These are phyloP conservation scores for Rosellinia necatrix DNA, from an alignment of 2,329 filamentous ascomycete species.

Conservation along the genomic window DNA sequence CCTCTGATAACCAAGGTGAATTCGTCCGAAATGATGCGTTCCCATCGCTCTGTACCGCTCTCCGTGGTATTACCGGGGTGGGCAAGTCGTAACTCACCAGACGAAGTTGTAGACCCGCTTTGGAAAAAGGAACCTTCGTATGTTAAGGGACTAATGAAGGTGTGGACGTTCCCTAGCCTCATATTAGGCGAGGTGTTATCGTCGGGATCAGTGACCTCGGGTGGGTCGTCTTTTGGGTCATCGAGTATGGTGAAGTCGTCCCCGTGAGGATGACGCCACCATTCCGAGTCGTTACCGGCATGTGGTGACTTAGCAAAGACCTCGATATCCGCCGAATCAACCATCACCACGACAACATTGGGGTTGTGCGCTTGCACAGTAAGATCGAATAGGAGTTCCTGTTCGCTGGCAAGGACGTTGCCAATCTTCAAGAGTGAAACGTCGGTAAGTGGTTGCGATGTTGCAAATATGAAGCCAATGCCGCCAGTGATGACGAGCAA, in stretches of 20 bases:
- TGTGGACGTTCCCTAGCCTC: slow-evolving; percentile 84
- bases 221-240: slow-evolving; percentile 48
- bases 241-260: slow-evolving; percentile 40
- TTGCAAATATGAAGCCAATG: slow-evolving; percentile 87
- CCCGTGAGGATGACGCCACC: slow-evolving; percentile 55
- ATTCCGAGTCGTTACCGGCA: slow-evolving; percentile 70
- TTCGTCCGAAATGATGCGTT: slow-evolving; percentile 84
- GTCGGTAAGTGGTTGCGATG: slow-evolving; percentile 81
- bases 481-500: slow-evolving; percentile 82
- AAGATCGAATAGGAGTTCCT: slow-evolving; percentile 93
- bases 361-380: slow-evolving; percentile 88
- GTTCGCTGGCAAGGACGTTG: slow-evolving; percentile 90
- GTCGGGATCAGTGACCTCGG: slow-evolving; percentile 56
- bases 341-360: slow-evolving; percentile 85
- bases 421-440: slow-evolving; percentile 80
- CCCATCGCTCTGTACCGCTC: slow-evolving; percentile 85
- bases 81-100: slow-evolving; percentile 80
- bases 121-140: slow-evolving; percentile 92
- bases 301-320: slow-evolving; percentile 94
- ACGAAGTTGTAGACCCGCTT: slow-evolving; percentile 70
- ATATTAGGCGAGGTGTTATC: slow-evolving; percentile 78
- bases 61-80: slow-evolving; percentile 89
- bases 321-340: slow-evolving; percentile 86
- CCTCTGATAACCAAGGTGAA: slow-evolving; percentile 94
- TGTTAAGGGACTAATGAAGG: slow-evolving; percentile 83